phyloP scores from a whole-genome alignment of 83 land plant genomes.

The Thuja plicata region DNA sequence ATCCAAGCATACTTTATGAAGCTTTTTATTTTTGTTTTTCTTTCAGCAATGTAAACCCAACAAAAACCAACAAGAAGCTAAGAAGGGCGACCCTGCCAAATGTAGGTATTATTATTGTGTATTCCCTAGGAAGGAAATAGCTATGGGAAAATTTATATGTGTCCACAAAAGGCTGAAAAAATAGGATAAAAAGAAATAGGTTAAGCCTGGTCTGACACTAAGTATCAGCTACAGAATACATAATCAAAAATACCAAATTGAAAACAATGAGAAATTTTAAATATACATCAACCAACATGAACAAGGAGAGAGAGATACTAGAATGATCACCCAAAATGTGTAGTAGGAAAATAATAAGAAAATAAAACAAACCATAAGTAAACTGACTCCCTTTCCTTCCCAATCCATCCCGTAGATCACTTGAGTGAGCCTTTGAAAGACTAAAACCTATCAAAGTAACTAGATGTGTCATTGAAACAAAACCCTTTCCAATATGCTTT shows the following conservation, averaged over 20 bases:
- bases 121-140: too few relatives aligned
- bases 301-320: conserved; percentile 49
- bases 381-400: conserved; percentile 74
- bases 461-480: background rate
- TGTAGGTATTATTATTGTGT: too few relatives aligned
- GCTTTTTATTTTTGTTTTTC: conserved; percentile 64
- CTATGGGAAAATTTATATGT: too few relatives aligned
- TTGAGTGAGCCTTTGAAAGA: background rate
- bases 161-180: conserved; percentile 73
- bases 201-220: conserved; percentile 73
- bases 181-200: conserved; percentile 64
- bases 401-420: conserved; percentile 50
- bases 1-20: conserved; percentile 18
- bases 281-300: too few relatives aligned
- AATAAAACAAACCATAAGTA: conserved; percentile 57
- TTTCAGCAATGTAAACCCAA: too few relatives aligned
- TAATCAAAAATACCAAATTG: background rate
- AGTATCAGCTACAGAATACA: background rate
- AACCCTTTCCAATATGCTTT: background rate
- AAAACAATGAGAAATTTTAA: background rate
- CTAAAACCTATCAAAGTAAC: too few relatives aligned
- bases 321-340: conserved; percentile 91
- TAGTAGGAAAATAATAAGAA: conserved; percentile 78
- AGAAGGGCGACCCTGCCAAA: too few relatives aligned
- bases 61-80: too few relatives aligned